Conservation (phyloP, 805 yeast genomes). For the Grigorovia yakushimaensis region DNA sequence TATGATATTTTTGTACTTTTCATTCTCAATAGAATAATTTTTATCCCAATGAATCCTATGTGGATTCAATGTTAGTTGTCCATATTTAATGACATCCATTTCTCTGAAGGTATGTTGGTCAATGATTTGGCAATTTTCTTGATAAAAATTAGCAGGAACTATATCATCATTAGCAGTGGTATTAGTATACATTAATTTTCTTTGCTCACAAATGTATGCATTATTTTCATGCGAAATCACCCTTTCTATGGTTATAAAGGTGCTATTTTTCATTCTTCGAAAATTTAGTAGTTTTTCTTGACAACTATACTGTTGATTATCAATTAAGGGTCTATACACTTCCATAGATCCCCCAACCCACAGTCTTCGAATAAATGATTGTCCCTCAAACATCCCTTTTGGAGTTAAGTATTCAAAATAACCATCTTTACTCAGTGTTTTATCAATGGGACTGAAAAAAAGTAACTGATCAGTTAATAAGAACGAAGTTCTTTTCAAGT, state of each 20-base stretch:
- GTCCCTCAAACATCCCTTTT: constrained; percentile 9
- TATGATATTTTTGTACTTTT: constrained; percentile 50
- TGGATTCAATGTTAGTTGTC: constrained; percentile 71
- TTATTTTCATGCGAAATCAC: constrained; percentile 24
- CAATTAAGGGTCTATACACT: constrained; percentile 30
- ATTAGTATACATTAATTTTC: constrained; percentile 56
- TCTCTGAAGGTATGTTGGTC: constrained; percentile 27
- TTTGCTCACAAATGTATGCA: constrained; percentile 36
- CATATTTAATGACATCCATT: constrained; percentile 44
- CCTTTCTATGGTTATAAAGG: constrained; percentile 50
- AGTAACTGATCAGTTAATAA: constrained; percentile 41
- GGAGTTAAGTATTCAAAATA: constrained; percentile 77
- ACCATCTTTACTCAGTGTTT: constrained; percentile 55
- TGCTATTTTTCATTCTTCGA: constrained; percentile 29
- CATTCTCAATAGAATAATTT: constrained; percentile 41
- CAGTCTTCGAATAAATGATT: constrained; percentile 41
- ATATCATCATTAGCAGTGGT: constrained; percentile 11
- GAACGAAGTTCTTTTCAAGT: background rate
- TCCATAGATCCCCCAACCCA: constrained; percentile 69
- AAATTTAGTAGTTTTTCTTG: constrained; percentile 41
- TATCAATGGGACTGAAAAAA: constrained; percentile 51
- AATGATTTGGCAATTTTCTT: background rate
- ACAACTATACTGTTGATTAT: constrained; percentile 37
- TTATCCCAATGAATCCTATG: constrained; percentile 75
- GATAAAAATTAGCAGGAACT: background rate